Evolutionary conservation across 179 eudicot species (phyloP).

Genomic region (Corrigiola litoralis): DNA sequence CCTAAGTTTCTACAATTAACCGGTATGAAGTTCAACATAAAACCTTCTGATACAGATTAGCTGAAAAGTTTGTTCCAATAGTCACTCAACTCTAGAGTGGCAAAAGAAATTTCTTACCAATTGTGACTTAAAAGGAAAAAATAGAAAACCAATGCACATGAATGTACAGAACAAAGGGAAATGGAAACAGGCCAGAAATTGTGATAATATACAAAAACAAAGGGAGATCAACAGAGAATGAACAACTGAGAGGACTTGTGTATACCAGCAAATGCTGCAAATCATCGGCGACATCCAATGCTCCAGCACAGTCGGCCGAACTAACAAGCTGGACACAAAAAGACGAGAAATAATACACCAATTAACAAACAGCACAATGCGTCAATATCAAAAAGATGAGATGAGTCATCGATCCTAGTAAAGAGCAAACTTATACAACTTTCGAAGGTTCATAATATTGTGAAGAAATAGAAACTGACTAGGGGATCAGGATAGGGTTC

Average conservation of each 20-base stretch:
- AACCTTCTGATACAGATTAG: too few relatives aligned
- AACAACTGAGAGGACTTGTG: not conserved
- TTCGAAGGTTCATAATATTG: not conserved
- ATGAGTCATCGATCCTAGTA: not conserved
- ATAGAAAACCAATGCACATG: not conserved
- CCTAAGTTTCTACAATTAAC: too few relatives aligned
- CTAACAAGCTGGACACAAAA: slow-evolving; percentile 67
- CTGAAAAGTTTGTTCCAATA: too few relatives aligned
- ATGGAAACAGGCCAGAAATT: not conserved
- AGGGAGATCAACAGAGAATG: not conserved
- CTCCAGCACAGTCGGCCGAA: slow-evolving; percentile 96
- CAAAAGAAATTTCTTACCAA: not conserved
- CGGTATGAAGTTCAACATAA: too few relatives aligned
- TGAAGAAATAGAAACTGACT: too few relatives aligned
- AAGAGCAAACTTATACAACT: not conserved
- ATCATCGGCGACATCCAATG: slow-evolving; percentile 90
- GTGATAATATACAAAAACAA: not conserved
- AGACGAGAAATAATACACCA: not conserved
- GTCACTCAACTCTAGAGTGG: too few relatives aligned
- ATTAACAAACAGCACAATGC: slow-evolving; percentile 1
- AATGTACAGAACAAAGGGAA: not conserved
- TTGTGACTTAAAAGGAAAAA: not conserved
- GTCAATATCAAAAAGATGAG: not conserved
- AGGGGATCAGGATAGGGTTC: not conserved
- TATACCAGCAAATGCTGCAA: slow-evolving; percentile 85